Conservation (phyloP, 1,284 basidiomycete species). For the Agaricales sp. region DNA sequence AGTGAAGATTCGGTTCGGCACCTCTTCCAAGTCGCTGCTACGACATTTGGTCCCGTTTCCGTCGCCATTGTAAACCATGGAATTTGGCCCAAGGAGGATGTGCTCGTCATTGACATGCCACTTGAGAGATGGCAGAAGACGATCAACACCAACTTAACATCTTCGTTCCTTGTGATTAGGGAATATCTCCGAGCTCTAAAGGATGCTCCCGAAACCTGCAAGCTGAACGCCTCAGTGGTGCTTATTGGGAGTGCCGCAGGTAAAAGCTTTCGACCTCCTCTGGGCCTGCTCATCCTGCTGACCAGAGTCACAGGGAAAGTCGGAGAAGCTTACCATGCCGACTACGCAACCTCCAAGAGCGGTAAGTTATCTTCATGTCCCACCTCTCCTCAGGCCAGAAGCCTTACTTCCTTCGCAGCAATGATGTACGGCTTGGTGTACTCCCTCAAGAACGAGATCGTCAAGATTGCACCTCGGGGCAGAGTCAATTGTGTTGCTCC, state of each 20-base stretch:
- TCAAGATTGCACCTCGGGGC: slow-evolving; percentile 58
- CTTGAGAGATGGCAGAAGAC: slow-evolving; percentile 59
- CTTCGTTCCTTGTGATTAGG: slow-evolving; percentile 54
- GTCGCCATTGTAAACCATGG: slow-evolving; percentile 60
- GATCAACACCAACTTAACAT: slow-evolving; percentile 54
- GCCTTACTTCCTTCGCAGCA: slow-evolving; percentile 30
- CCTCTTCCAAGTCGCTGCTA: slow-evolving; percentile 29
- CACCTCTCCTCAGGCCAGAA: neutral
- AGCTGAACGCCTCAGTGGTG: slow-evolving; percentile 47
- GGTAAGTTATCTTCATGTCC: slow-evolving; percentile 22
- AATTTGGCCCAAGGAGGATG: slow-evolving; percentile 36
- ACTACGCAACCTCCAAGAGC: slow-evolving; percentile 52
- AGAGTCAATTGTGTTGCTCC: slow-evolving; percentile 67
- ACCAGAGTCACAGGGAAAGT: slow-evolving; percentile 71
- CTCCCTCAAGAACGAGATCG: slow-evolving; percentile 72
- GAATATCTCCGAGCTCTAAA: slow-evolving; percentile 46
- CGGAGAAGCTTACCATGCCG: slow-evolving; percentile 58
- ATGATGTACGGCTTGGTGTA: slow-evolving; percentile 68
- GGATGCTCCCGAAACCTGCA: slow-evolving; percentile 25
- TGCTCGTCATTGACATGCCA: slow-evolving; percentile 49
- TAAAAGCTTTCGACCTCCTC: neutral
- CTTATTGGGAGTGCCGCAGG: slow-evolving; percentile 53
- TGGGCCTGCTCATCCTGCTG: neutral
- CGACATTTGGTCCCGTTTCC: slow-evolving; percentile 39
- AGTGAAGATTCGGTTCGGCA: slow-evolving; percentile 39